Conservation (phyloP, 306 rosid species). For the Calophaca sinica region DNA sequence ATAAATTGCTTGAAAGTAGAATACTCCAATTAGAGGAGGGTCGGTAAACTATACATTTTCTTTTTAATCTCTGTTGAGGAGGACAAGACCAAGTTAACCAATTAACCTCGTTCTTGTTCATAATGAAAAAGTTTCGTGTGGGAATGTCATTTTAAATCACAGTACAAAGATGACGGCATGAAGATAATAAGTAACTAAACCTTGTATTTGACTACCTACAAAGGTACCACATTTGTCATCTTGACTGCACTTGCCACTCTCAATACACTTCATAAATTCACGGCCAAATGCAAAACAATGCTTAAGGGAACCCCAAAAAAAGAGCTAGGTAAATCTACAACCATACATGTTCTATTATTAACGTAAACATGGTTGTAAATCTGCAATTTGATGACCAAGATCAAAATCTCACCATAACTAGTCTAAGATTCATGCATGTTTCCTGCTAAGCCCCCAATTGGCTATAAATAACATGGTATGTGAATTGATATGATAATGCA, state of each 20-base stretch:
- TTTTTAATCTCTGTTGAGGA: background rate
- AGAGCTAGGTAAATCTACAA: slow-evolving; percentile 21
- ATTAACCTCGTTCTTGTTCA: background rate
- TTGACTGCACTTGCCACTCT: slow-evolving; percentile 6
- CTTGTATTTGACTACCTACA: background rate
- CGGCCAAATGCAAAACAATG: background rate
- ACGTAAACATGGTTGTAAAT: slow-evolving; percentile 13
- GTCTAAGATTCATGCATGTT: slow-evolving; percentile 26
- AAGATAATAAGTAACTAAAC: background rate
- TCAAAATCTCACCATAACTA: slow-evolving; percentile 41
- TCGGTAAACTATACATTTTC: background rate
- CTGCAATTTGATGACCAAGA: slow-evolving; percentile 36
- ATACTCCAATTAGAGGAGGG: background rate
- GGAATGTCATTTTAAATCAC: slow-evolving; percentile 21
- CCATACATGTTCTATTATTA: slow-evolving; percentile 13
- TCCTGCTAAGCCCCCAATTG: slow-evolving; percentile 3
- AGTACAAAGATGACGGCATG: background rate
- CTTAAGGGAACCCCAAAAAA: background rate
- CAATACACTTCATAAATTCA: background rate
- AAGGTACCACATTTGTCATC: background rate
- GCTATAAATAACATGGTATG: slow-evolving; percentile 7
- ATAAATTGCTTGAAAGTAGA: too few relatives aligned
- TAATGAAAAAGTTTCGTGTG: background rate
- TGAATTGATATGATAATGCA: slow-evolving; percentile 16
- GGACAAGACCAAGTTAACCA: background rate